Evolutionary conservation across 116 monocot species (phyloP).

Genomic region (Posidonia oceanica): DNA sequence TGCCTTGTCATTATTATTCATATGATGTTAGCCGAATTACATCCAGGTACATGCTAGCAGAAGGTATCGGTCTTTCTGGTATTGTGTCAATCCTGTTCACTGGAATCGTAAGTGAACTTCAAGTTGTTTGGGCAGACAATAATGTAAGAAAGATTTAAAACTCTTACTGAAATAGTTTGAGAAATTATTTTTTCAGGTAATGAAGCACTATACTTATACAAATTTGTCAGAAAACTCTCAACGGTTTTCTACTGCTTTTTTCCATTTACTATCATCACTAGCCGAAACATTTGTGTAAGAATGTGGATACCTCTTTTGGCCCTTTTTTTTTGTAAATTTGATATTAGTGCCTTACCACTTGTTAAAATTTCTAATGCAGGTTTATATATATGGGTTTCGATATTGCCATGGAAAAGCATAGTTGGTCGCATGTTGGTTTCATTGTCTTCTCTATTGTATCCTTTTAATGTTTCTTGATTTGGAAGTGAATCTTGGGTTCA

Average conservation of each 20-base stretch:
- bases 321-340: background rate
- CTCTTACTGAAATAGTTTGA: background rate
- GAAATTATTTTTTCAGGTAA: slow-evolving; percentile 48
- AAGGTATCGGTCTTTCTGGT: slow-evolving; percentile 92
- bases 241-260: slow-evolving; percentile 76
- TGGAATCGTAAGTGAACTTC: slow-evolving; percentile 68
- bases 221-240: slow-evolving; percentile 96
- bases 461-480: slow-evolving; percentile 19
- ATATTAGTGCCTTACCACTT: background rate
- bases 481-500: background rate
- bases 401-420: slow-evolving; percentile 95
- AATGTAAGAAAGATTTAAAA: background rate
- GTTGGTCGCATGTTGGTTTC: slow-evolving; percentile 96
- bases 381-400: slow-evolving; percentile 99
- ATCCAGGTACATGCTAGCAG: slow-evolving; percentile 90
- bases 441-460: slow-evolving; percentile 99
- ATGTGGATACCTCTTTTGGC: background rate
- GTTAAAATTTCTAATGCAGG: slow-evolving; percentile 22
- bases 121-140: background rate
- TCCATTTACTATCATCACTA: slow-evolving; percentile 93
- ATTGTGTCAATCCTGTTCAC: slow-evolving; percentile 99
- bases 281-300: slow-evolving; percentile 99
- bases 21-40: background rate
- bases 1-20: background rate
- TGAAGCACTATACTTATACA: slow-evolving; percentile 94